Evolutionary conservation across 139 green algal genomes (phyloP).

Genomic region (Protoeuglena noctilucae): DNA sequence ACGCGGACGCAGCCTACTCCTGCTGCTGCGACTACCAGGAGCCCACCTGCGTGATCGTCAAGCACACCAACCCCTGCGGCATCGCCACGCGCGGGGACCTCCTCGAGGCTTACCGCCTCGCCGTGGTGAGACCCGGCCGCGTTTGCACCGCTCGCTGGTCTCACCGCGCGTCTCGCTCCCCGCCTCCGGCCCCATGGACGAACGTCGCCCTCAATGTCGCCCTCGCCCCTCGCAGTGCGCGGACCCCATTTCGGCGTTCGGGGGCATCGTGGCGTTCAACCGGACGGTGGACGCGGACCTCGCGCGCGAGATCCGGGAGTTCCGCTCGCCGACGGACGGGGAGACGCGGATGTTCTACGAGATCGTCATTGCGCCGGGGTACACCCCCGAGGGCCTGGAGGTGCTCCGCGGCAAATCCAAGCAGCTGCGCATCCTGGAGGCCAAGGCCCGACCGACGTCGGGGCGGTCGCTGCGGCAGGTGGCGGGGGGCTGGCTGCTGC

Average conservation of each 20-base stretch:
- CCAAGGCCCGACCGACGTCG: conserved; percentile 40
- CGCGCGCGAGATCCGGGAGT: conserved; percentile 83
- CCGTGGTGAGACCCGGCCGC: too few species aligned
- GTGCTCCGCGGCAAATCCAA: conserved; percentile 95
- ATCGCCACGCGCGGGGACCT: conserved; percentile 60
- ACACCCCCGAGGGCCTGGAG: conserved; percentile 81
- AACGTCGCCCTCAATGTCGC: conserved; percentile 13
- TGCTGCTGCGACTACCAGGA: conserved; percentile 56
- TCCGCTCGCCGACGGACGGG: conserved; percentile 74
- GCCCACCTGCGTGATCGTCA: conserved; percentile 93
- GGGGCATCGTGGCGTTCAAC: conserved; percentile 99
- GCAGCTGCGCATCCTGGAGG: conserved; percentile 92
- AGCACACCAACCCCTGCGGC: conserved; percentile 99
- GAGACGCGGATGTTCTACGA: conserved; percentile 99
- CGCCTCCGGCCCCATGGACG: too few species aligned
- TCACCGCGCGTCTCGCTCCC: too few species aligned
- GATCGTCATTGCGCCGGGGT: conserved; percentile 91
- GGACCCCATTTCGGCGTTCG: conserved; percentile 91
- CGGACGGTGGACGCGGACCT: conserved; percentile 58
- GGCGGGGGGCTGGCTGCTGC: conserved; percentile 43
- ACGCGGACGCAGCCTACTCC: conserved; percentile 63
- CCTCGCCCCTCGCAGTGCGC: conserved; percentile 85
- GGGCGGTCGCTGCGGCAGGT: conserved; percentile 66
- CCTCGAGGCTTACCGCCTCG: conserved; percentile 42
- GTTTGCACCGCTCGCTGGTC: too few species aligned